A percentile compares a stretch with the other conserved stretches of the same genome.
Conservation (phyloP, 805 yeast genomes). For the Starmerella asiatica region DNA sequence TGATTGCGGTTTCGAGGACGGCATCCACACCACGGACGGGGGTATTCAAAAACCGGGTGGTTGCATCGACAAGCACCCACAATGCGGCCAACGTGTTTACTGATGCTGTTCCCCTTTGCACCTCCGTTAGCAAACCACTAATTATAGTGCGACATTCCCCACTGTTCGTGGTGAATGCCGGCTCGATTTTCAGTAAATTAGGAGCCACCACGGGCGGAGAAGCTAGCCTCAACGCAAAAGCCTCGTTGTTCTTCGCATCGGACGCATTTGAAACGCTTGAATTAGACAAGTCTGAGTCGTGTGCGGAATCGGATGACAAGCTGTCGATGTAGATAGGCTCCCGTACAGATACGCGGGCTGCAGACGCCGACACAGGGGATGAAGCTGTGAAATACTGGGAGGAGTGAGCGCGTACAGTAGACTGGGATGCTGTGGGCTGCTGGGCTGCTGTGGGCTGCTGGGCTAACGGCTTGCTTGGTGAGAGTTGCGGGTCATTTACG, state of each 20-base stretch:
- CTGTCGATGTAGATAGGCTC: too few species aligned
- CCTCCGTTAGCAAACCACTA: constrained; percentile 1
- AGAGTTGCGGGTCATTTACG: too few species aligned
- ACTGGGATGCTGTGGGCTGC: too few species aligned
- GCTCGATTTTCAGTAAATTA: too few species aligned
- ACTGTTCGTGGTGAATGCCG: constrained; percentile 2
- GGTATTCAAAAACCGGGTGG: background rate
- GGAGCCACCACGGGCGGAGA: background rate
- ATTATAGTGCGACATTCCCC: constrained; percentile 2
- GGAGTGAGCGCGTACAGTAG: too few species aligned
- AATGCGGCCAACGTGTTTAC: constrained; percentile 6
- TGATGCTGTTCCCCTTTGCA: constrained; percentile 2
- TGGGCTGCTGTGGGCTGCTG: too few species aligned
- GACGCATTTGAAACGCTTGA: background rate
- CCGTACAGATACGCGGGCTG: too few species aligned
- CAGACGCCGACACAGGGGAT: too few species aligned
- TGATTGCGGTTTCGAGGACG: constrained; percentile 3
- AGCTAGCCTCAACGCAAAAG: background rate
- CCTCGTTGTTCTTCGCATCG: too few species aligned
- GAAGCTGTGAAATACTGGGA: too few species aligned
- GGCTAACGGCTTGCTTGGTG: too few species aligned
- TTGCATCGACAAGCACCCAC: constrained; percentile 8
- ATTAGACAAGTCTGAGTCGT: background rate
- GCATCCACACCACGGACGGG: background rate
- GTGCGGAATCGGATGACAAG: too few species aligned